phyloP scores from a whole-genome alignment of 2,329 filamentous ascomycete genomes.

The Pseudocercospora macadamiae region DNA sequence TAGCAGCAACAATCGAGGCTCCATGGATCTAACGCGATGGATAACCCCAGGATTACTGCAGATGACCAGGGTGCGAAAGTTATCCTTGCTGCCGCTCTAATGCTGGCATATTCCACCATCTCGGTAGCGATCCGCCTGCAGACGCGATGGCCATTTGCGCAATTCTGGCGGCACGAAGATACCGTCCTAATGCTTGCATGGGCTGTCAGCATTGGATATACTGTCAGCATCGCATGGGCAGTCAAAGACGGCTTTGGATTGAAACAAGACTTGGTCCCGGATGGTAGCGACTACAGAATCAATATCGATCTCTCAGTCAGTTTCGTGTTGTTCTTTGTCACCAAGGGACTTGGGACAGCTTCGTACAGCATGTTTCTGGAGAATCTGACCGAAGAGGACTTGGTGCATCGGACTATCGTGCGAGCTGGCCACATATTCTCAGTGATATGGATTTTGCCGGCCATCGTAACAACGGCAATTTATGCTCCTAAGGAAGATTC shows the following conservation, averaged over 20 bases:
- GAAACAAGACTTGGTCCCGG: neutral
- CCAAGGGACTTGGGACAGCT: constrained; percentile 4
- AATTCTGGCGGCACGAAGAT: constrained; percentile 1
- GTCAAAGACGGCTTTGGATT: neutral
- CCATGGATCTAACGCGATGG: neutral
- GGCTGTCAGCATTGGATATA: neutral
- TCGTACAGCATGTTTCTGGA: constrained; percentile 7
- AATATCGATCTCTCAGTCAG: neutral
- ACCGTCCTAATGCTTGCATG: neutral
- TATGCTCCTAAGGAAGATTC: neutral
- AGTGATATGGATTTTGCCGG: neutral
- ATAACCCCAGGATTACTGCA: constrained; percentile 1
- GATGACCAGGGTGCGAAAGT: constrained; percentile 8
- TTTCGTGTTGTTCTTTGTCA: constrained; percentile 6
- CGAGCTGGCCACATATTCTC: neutral
- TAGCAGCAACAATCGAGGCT: neutral
- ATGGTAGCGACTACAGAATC: neutral
- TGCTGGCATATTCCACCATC: constrained; percentile 8
- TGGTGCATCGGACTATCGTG: neutral
- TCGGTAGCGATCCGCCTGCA: constrained; percentile 7
- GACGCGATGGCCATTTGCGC: constrained; percentile 5
- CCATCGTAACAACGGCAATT: constrained; percentile 2
- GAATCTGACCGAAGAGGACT: constrained; percentile 1
- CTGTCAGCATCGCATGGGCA: neutral
- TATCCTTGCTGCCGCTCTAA: constrained; percentile 2